Conservation (phyloP, 2,329 filamentous ascomycete species). For the Thermothelomyces thermophilus region DNA sequence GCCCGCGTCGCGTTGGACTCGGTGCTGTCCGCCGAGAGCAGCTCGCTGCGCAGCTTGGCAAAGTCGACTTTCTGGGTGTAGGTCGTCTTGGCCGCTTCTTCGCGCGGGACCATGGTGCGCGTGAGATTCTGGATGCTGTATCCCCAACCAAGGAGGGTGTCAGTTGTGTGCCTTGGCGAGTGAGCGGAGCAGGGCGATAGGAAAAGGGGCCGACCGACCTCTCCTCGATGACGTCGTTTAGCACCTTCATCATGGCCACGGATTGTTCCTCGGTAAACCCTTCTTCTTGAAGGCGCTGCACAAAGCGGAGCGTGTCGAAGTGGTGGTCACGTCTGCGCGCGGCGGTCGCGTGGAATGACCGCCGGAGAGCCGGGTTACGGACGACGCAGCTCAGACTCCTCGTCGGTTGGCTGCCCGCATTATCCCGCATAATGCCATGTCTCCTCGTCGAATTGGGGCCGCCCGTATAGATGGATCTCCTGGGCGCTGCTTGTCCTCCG, state of each 20-base stretch:
- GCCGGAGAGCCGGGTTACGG: conserved; percentile 30
- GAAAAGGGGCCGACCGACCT: conserved; percentile 43
- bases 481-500: conserved; percentile 15
- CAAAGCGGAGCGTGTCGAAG: conserved; percentile 97
- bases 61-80: conserved; percentile 94
- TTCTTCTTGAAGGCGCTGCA: conserved; percentile 80
- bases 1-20: conserved; percentile 83
- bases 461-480: conserved; percentile 13
- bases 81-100: conserved; percentile 78
- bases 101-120: conserved; percentile 93
- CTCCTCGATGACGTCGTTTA: conserved; percentile 96
- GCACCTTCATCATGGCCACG: conserved; percentile 95
- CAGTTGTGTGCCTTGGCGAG: too few species aligned
- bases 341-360: conserved; percentile 63
- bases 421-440: background rate
- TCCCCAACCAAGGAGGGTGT: too few species aligned
- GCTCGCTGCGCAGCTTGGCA: conserved; percentile 89
- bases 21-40: conserved; percentile 84
- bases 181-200: background rate
- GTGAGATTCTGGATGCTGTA: conserved; percentile 89
- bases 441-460: background rate
- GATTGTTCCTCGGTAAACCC: conserved; percentile 94
- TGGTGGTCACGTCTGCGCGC: conserved; percentile 70
- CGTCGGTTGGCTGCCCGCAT: background rate
- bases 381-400: conserved; percentile 15